Evolutionary conservation across 2,329 filamentous ascomycete genomes (phyloP), one percentile per base, ranked within the genome.

Genomic region (Neonectria ditissima): DNA sequence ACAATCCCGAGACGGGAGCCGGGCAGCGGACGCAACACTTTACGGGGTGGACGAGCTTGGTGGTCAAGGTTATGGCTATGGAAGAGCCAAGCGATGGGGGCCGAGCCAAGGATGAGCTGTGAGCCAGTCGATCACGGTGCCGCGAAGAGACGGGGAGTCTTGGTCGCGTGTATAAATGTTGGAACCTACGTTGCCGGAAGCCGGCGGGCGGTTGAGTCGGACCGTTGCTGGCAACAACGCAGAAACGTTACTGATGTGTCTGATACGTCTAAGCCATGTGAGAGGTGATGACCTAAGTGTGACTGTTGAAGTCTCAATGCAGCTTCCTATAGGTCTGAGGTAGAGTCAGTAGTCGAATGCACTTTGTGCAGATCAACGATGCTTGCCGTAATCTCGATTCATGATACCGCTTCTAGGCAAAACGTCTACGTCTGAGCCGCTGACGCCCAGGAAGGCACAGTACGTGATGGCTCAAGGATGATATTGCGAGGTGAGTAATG

Each of bases 1-100:
- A 98, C 79, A 93, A 97, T 77, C 93, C 94, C 0, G 93, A 97
- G 73, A 97, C 93, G 4, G 96, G 96, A 48, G 87, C 87, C 56
- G 96, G 96, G n/a, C 95, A 98, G 83, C 87, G 96, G 44, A 98
- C 94, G 5, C 94, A 97, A 83, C 95, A 98, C 79, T 99, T 99
- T 77, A 97, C 96, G 0, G 96, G 96, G 54, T 99, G 96, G 96
- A 99, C 96, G n/a, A 97, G 93, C 77, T 83, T 98, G 79, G 92
- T 98, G 51, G 94, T 98, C 48, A 97, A 97, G 84, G 93, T 99
- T 70, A 97, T 98, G 94, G 89, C 89, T 50, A 95, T 99, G 93
- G 92, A 93, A 7, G 91, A 97, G 71, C 75, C 93, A 22, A 67
- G 67, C 26, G 71, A 71, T 45, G 70, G 72, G 43, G 72, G 67